phyloP scores from a whole-genome alignment of 306 rosid genomes.

The Medicago ruthenica region DNA sequence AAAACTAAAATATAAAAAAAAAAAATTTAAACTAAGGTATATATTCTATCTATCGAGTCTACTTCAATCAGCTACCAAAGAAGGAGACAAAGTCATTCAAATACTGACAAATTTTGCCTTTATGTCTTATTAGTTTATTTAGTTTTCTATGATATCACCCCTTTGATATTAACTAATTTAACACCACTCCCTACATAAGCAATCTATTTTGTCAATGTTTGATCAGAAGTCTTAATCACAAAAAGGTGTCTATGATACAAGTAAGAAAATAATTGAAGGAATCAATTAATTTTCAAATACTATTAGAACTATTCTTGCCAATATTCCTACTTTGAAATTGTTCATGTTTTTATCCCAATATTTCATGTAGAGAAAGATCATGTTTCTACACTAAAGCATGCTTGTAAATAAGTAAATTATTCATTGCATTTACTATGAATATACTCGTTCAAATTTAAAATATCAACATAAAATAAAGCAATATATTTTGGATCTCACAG shows the following conservation, averaged over 20 bases:
- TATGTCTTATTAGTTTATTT: conserved; percentile 18
- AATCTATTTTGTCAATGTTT: conserved; percentile 21
- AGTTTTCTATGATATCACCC: conserved; percentile 24
- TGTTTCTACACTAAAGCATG: background rate
- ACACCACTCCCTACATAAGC: conserved; percentile 2
- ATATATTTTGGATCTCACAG: no score
- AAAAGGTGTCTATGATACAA: conserved; percentile 25
- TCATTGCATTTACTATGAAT: no score
- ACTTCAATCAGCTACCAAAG: conserved; percentile 11
- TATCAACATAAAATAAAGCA: no score
- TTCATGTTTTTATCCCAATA: background rate
- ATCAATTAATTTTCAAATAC: background rate
- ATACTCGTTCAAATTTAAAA: no score
- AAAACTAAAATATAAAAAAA: conserved; percentile 23
- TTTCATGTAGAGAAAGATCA: no score
- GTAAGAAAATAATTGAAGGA: conserved; percentile 16
- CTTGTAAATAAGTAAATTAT: background rate
- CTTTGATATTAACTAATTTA: conserved; percentile 40
- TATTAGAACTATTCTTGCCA: conserved; percentile 13
- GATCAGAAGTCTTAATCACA: conserved; percentile 37
- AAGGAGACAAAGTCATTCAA: conserved; percentile 20
- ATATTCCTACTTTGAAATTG: conserved; percentile 1
- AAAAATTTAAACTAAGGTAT: background rate
- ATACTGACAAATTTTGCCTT: conserved; percentile 45
- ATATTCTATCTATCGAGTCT: background rate